phyloP scores from a whole-genome alignment of 2,329 filamentous ascomycete genomes.

The Diaporthe australafricana region DNA sequence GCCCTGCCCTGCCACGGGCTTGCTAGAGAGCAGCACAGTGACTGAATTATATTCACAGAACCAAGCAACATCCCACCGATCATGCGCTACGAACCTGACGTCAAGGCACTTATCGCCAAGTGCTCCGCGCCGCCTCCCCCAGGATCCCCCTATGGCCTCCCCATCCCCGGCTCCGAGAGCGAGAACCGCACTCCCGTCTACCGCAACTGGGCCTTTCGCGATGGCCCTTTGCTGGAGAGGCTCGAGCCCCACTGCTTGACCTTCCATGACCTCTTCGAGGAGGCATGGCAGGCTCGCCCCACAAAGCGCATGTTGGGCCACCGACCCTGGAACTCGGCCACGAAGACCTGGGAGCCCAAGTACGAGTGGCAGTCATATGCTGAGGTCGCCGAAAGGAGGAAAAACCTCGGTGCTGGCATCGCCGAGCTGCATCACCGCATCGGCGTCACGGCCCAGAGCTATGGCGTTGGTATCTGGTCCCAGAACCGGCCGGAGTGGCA shows the following conservation, averaged over 20 bases:
- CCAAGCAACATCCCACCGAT: not conserved
- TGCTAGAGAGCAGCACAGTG: not conserved
- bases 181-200: conserved; percentile 82
- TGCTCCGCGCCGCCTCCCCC: conserved; percentile 74
- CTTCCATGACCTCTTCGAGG: conserved; percentile 84
- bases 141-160: conserved; percentile 81
- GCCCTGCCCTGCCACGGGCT: not conserved
- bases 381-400: conserved; percentile 81
- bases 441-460: conserved; percentile 74
- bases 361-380: conserved; percentile 88
- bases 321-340: conserved; percentile 81
- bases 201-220: conserved; percentile 82
- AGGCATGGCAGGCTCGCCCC: conserved; percentile 69
- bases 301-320: conserved; percentile 82
- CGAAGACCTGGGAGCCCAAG: conserved; percentile 77
- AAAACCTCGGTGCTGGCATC: conserved; percentile 87
- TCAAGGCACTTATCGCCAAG: conserved; percentile 59
- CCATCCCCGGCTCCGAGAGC: conserved; percentile 79
- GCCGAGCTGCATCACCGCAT: conserved; percentile 82
- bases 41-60: not conserved
- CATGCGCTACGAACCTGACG: conserved; percentile 51
- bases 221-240: conserved; percentile 77
- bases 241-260: conserved; percentile 79
- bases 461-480: conserved; percentile 86
- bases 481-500: conserved; percentile 93